phyloP scores from a whole-genome alignment of 2,329 filamentous ascomycete genomes.

The Emmonsiellopsis sp. region DNA sequence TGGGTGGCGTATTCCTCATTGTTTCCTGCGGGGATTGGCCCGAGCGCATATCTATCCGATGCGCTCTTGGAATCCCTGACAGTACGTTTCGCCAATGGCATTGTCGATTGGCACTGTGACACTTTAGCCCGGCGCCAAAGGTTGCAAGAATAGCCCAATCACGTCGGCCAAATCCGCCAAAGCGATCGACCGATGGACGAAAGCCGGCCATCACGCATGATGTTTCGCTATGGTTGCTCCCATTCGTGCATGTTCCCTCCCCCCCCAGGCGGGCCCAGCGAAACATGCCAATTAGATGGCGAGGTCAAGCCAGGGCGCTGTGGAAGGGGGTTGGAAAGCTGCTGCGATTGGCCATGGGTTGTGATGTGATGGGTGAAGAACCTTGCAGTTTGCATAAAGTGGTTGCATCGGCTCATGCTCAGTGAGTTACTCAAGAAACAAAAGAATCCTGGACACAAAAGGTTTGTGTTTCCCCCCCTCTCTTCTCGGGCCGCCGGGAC shows the following conservation, averaged over 20 bases:
- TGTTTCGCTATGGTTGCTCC: neutral
- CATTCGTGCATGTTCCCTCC: neutral
- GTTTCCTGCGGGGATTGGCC: neutral
- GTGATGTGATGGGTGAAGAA: too few relatives aligned
- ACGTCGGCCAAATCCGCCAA: neutral
- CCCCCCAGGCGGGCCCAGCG: neutral
- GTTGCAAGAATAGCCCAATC: neutral
- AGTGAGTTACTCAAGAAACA: too few relatives aligned
- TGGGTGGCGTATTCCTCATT: neutral
- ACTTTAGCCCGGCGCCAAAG: neutral
- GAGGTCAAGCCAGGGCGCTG: neutral
- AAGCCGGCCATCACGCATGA: neutral
- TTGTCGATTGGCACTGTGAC: neutral
- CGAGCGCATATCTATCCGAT: neutral
- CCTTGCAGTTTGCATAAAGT: too few relatives aligned
- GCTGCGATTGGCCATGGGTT: neutral
- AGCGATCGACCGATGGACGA: constrained; percentile 1
- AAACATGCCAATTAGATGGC: neutral
- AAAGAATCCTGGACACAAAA: too few relatives aligned
- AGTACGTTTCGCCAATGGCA: neutral
- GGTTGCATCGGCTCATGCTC: too few relatives aligned
- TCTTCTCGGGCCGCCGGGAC: too few relatives aligned
- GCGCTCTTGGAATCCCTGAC: neutral
- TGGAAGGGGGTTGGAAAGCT: neutral
- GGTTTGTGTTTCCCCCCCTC: too few relatives aligned